phyloP scores from a whole-genome alignment of 768 basidiomycete genomes.

The Candolleomyces aberdarensis region DNA sequence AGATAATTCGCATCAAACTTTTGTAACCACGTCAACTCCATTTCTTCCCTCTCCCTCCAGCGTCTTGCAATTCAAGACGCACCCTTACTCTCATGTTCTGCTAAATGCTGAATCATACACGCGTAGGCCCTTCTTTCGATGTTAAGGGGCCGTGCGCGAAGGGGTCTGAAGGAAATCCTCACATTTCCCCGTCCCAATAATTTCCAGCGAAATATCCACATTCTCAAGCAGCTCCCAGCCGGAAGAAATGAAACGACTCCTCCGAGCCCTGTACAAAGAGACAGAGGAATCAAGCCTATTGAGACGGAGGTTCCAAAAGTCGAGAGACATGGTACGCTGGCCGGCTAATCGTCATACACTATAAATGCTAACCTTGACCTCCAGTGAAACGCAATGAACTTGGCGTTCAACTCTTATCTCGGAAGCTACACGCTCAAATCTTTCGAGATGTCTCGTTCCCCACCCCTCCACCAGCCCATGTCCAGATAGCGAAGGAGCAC shows the following conservation, averaged over 20 bases:
- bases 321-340: background rate
- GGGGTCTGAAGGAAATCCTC: background rate
- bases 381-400: constrained; percentile 76
- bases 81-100: background rate
- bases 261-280: background rate
- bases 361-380: background rate
- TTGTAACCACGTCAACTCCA: background rate
- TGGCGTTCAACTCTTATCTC: constrained; percentile 92
- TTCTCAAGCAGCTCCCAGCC: background rate
- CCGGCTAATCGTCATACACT: background rate
- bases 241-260: background rate
- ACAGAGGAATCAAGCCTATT: background rate
- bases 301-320: background rate
- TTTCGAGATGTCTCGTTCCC: constrained; percentile 71
- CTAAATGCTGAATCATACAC: background rate
- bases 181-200: background rate
- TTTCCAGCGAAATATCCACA: background rate
- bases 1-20: no score
- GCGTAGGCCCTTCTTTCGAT: background rate
- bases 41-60: background rate
- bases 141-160: background rate
- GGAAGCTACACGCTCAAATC: constrained; percentile 75
- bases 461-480: constrained; percentile 52
- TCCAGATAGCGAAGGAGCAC: constrained; percentile 79
- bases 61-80: background rate